Conservation (phyloP, 441 rosid genomes). For the Metrosideros polymorpha region DNA sequence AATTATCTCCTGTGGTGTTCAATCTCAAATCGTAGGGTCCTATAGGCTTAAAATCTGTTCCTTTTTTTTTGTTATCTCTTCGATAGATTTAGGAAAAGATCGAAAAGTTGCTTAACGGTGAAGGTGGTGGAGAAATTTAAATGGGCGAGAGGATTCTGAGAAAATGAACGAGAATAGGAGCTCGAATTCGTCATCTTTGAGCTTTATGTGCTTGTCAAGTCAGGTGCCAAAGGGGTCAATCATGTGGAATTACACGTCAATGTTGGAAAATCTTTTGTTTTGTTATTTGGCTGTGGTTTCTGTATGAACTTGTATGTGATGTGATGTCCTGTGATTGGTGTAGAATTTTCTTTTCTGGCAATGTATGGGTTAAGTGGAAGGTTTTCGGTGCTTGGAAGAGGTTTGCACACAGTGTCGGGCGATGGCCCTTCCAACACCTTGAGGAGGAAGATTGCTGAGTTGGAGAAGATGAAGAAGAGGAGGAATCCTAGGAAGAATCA, state of each 20-base stretch:
- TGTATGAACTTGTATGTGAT: not conserved
- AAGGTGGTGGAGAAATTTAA: not conserved
- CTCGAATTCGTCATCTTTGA: not conserved
- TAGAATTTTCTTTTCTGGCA: slow-evolving; percentile 4
- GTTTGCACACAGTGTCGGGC: slow-evolving; percentile 26
- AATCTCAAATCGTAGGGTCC: not conserved
- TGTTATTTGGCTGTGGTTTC: not conserved
- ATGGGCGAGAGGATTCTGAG: not conserved
- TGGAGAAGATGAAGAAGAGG: slow-evolving; percentile 45
- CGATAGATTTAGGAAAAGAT: not conserved
- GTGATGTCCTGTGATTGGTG: not conserved
- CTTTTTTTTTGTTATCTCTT: not conserved
- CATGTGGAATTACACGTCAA: fast-evolving
- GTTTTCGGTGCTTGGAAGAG: slow-evolving; percentile 20
- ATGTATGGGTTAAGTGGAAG: slow-evolving; percentile 37
- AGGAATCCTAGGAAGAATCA: slow-evolving; percentile 41
- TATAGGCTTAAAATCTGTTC: not conserved
- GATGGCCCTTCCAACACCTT: slow-evolving; percentile 51
- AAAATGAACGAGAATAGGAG: not conserved
- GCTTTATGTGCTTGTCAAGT: not conserved
- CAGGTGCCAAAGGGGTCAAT: not conserved
- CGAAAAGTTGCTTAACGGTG: not conserved
- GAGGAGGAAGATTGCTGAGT: slow-evolving; percentile 42
- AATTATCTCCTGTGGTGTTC: not conserved
- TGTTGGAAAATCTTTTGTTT: not conserved